Conservation (phyloP, 805 yeast genomes). For the Suhomyces vadensis region DNA sequence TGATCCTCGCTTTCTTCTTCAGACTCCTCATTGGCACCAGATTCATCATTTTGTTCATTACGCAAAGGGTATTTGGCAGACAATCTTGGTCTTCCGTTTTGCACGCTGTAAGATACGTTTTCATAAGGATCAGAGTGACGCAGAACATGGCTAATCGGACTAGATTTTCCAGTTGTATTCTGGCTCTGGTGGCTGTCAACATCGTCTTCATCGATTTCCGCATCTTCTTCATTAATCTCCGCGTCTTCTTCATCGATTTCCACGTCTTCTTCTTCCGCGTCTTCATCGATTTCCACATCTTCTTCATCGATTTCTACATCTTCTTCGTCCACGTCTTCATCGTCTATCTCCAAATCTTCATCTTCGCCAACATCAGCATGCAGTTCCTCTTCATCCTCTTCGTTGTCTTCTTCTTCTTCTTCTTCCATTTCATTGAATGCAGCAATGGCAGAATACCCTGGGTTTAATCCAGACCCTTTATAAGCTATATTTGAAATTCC, state of each 20-base stretch:
- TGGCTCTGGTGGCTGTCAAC: background rate
- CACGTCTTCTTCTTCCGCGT: background rate
- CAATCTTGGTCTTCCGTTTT: slow-evolving; percentile 5
- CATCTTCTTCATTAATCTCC: background rate
- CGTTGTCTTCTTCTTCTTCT: slow-evolving; percentile 1
- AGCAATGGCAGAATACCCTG: background rate
- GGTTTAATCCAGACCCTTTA: background rate
- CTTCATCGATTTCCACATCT: slow-evolving; percentile 3
- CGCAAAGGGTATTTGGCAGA: background rate
- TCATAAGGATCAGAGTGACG: background rate
- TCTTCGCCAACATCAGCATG: background rate
- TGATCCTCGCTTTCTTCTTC: background rate
- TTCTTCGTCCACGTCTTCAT: background rate
- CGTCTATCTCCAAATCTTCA: background rate
- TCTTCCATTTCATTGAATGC: background rate
- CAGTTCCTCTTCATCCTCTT: background rate
- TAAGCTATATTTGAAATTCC: background rate
- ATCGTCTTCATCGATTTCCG: background rate
- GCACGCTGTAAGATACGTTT: background rate
- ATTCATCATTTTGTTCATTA: background rate
- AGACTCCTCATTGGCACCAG: no score
- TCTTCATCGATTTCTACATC: background rate
- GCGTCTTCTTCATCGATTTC: slow-evolving; percentile 3
- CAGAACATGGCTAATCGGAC: background rate
- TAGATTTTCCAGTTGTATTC: background rate